These are phyloP conservation scores for Hirsutella thompsonii DNA, from an alignment of 2,329 filamentous ascomycete species.

Conservation along the genomic window DNA sequence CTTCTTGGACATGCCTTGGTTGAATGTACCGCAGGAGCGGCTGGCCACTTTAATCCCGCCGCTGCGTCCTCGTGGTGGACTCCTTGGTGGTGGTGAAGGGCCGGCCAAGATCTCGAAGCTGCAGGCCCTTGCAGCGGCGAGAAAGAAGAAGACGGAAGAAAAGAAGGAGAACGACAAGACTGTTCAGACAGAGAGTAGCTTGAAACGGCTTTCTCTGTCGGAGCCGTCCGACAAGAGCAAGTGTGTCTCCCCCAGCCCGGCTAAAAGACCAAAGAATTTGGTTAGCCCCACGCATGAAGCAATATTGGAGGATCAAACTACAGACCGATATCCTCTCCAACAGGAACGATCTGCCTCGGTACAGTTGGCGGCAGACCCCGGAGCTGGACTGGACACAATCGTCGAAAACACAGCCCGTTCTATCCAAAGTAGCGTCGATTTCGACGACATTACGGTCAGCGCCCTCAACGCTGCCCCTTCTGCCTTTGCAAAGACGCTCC, in stretches of 20 bases:
- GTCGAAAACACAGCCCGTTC: not conserved
- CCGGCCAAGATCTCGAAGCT: slow-evolving; percentile 75
- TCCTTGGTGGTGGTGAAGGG: slow-evolving; percentile 62
- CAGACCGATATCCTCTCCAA: not conserved
- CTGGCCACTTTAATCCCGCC: slow-evolving; percentile 51
- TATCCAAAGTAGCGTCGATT: not conserved
- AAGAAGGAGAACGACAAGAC: slow-evolving; percentile 26
- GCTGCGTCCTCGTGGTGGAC: slow-evolving; percentile 42
- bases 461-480: slow-evolving; percentile 27
- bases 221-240: slow-evolving; percentile 14
- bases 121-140: slow-evolving; percentile 74
- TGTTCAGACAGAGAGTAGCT: slow-evolving; percentile 12
- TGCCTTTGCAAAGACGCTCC: slow-evolving; percentile 41
- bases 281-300: not conserved
- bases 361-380: too few relatives aligned
- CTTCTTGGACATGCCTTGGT: slow-evolving; percentile 81
- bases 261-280: slow-evolving; percentile 13
- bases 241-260: slow-evolving; percentile 4
- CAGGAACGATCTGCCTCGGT: not conserved
- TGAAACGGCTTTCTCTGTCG: slow-evolving; percentile 19
- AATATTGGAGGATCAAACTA: not conserved
- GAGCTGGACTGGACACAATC: too few relatives aligned
- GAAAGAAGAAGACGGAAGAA: slow-evolving; percentile 69
- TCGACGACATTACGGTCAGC: slow-evolving; percentile 6
- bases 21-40: slow-evolving; percentile 54